Evolutionary conservation across 345 rosid species (phyloP), one percentile per base, ranked within the genome.

Genomic region (Brassica carinata): DNA sequence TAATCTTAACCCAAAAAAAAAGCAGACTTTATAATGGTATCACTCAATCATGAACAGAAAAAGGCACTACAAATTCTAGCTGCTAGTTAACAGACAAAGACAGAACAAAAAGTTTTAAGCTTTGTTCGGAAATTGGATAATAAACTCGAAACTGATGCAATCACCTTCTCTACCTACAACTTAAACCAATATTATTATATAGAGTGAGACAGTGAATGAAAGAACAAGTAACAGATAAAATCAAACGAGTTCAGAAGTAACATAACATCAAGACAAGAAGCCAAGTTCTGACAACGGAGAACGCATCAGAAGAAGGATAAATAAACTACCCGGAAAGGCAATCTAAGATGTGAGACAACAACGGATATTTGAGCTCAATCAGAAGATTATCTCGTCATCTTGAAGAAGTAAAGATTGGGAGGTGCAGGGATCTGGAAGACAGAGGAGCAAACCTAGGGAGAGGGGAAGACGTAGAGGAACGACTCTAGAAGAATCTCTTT

Each of bases 371-470:
- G 67, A 72, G 63, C 27, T 19, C 27, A 40, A 43, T 29, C 19
- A 73, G 69, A 67, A 79, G 69, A 33, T 58, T 73, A 73, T 78
- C 78, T 67, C 63, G 17, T 29, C 82, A 73, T 79, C 30, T 7
- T 30, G 17, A 63, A 48, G 17, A 63, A 26, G 29, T 26, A 51
- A 19, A 18, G 75, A 62, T 69, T 15, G 68, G 31, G 38, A 45
- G 19, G 19, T 5, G 59, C 23, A 55, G 57, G 18, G 57, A 51
- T 51, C 57, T 51, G 18, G 7, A 55, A 74, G 63, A 14, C 48
- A 11, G n/a, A 23, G 27, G 8, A 73, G 69, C 73, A 73, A 67
- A 74, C 82, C 82, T 79, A 79, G 69, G 0, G 36, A 66, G 30
- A 65, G 61, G 73, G 38, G 77, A 72, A 64, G 77, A 72, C 31